phyloP scores from a whole-genome alignment of 2,329 filamentous ascomycete genomes.

The Thermomyces lanuginosus region DNA sequence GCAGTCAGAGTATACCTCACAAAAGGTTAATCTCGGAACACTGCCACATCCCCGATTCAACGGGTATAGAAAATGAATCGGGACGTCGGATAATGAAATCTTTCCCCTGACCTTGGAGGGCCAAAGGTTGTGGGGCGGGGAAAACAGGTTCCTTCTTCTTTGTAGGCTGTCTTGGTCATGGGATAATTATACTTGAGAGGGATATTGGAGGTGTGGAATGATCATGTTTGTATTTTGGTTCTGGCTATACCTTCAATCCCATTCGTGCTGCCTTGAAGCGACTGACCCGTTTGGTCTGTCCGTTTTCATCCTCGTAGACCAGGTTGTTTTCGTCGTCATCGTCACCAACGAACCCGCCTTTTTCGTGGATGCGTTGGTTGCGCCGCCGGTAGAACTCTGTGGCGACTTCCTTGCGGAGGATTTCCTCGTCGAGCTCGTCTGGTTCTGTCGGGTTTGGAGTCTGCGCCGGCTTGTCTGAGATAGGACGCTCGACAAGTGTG shows the following conservation, averaged over 20 bases:
- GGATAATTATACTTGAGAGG: too few species aligned
- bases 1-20: too few species aligned
- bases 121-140: too few species aligned
- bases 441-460: conserved; percentile 32
- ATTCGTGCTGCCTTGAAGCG: conserved; percentile 33
- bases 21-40: too few species aligned
- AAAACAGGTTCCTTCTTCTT: too few species aligned
- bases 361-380: conserved; percentile 64
- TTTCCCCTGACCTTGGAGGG: too few species aligned
- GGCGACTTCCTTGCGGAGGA: conserved; percentile 62
- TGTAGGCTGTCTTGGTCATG: too few species aligned
- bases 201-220: too few species aligned
- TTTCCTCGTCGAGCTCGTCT: conserved; percentile 54
- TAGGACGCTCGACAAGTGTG: conserved; percentile 37
- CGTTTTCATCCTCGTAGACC: conserved; percentile 34
- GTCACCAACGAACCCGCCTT: conserved; percentile 65
- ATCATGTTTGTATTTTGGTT: too few species aligned
- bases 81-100: too few species aligned
- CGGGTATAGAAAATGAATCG: too few species aligned
- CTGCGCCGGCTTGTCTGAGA: conserved; percentile 10
- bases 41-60: too few species aligned
- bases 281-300: conserved; percentile 23
- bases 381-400: conserved; percentile 69
- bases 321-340: conserved; percentile 54
- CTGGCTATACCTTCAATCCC: conserved; percentile 15